Percentiles rank a stretch among this genome's conserved stretches.
Evolutionary conservation across 2,329 filamentous ascomycete species (phyloP).

Genomic region (Pseudogymnoascus sp.): DNA sequence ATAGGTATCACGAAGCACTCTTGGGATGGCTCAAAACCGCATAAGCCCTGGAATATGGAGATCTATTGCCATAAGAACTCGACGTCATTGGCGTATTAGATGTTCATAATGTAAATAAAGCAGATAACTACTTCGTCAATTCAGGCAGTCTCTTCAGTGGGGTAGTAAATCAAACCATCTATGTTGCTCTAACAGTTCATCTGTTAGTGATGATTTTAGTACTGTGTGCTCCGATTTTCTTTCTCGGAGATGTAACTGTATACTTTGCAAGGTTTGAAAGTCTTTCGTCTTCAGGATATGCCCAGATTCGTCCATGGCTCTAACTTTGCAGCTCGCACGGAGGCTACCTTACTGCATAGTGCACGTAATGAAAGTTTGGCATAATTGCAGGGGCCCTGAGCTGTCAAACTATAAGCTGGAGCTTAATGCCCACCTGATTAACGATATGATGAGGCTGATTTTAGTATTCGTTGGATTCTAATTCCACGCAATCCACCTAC

Average conservation of each 20-base stretch:
- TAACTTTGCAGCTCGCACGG: not conserved
- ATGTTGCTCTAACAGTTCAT: not conserved
- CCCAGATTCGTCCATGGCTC: not conserved
- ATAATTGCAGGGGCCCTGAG: not conserved
- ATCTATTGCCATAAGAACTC: not conserved
- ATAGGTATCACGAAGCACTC: constrained; percentile 36
- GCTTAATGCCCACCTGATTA: not conserved
- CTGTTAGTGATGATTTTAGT: not conserved
- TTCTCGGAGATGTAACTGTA: not conserved
- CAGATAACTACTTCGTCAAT: not conserved
- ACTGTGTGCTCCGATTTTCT: not conserved
- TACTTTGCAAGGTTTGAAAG: not conserved
- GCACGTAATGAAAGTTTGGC: not conserved
- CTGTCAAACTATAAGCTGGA: not conserved
- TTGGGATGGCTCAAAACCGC: constrained; percentile 33
- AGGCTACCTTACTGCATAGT: not conserved
- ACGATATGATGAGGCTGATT: not conserved
- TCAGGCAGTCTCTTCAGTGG: not conserved
- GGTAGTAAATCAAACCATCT: not conserved
- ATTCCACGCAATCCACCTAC: not conserved
- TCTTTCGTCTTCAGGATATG: too few relatives aligned
- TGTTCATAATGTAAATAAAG: not conserved
- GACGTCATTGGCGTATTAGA: not conserved
- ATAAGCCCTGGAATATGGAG: not conserved
- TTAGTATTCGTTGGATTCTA: not conserved